Conservation (phyloP, 192 early-diverging fungal genomes). For the Linnemannia exigua region DNA sequence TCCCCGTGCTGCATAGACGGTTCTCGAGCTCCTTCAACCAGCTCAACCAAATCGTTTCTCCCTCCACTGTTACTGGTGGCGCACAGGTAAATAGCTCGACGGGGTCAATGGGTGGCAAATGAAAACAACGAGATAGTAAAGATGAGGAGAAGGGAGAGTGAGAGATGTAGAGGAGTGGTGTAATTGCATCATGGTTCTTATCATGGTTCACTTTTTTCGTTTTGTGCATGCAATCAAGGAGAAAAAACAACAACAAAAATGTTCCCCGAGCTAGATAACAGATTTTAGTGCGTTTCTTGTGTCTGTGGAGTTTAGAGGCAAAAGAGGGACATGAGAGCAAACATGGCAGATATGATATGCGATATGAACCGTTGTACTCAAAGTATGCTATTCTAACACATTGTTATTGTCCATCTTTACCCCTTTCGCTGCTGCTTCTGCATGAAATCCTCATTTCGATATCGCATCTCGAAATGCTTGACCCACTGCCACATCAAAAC, state of each 20-base stretch:
- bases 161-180: not conserved
- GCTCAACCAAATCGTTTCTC: slow-evolving; percentile 42
- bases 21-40: slow-evolving; percentile 54
- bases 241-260: not conserved
- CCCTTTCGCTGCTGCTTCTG: not conserved
- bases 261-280: not conserved
- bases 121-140: not conserved
- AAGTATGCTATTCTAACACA: not conserved
- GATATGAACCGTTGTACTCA: not conserved
- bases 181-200: slow-evolving; percentile 6
- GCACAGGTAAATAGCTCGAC: slow-evolving; percentile 30
- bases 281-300: not conserved
- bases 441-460: slow-evolving; percentile 5
- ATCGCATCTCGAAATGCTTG: not conserved
- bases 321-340: not conserved
- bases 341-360: not conserved
- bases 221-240: not conserved
- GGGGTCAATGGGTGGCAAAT: not conserved
- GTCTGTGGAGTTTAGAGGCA: not conserved
- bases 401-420: not conserved
- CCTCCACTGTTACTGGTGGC: not conserved
- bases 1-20: slow-evolving; percentile 40
- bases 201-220: not conserved
- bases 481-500: not conserved
- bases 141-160: not conserved